A percentile compares a stretch with the other conserved stretches of the same genome.
Evolutionary conservation across 768 basidiomycete genomes (phyloP).

Genomic region (Serendipita sp.): DNA sequence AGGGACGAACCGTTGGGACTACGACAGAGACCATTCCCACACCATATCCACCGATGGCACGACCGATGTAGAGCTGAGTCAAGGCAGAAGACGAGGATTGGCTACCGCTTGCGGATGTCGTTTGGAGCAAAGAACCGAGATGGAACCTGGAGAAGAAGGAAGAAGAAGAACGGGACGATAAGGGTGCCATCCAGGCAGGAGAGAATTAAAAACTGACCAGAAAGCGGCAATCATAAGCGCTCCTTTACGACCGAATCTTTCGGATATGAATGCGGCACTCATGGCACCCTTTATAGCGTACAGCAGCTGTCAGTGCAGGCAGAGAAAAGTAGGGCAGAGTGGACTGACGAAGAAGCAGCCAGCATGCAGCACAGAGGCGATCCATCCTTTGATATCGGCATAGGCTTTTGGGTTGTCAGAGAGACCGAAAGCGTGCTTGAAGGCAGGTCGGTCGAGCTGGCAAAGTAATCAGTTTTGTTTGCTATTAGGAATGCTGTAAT

Average conservation of each 20-base stretch:
- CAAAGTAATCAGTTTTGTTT: not conserved
- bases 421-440: not conserved
- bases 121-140: slow-evolving; percentile 35
- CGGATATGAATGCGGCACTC: not conserved
- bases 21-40: slow-evolving; percentile 54
- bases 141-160: slow-evolving; percentile 10
- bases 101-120: slow-evolving; percentile 35
- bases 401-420: not conserved
- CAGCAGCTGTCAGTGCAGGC: not conserved
- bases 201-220: slow-evolving; percentile 27
- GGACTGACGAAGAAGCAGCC: slow-evolving; percentile 55
- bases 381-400: not conserved
- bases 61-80: slow-evolving; percentile 59
- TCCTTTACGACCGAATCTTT: slow-evolving; percentile 22
- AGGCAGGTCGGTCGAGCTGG: not conserved
- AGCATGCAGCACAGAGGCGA: slow-evolving; percentile 75
- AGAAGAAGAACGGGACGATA: not conserved
- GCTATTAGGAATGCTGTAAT: not conserved
- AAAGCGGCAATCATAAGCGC: slow-evolving; percentile 56
- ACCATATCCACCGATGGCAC: slow-evolving; percentile 63
- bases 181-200: not conserved
- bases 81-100: slow-evolving; percentile 26
- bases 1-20: not conserved
- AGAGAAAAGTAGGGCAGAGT: not conserved
- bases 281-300: not conserved